Base-by-base conservation (phyloP, 371 early-diverging fungal genomes). In the Mucor mucedo region DNA sequence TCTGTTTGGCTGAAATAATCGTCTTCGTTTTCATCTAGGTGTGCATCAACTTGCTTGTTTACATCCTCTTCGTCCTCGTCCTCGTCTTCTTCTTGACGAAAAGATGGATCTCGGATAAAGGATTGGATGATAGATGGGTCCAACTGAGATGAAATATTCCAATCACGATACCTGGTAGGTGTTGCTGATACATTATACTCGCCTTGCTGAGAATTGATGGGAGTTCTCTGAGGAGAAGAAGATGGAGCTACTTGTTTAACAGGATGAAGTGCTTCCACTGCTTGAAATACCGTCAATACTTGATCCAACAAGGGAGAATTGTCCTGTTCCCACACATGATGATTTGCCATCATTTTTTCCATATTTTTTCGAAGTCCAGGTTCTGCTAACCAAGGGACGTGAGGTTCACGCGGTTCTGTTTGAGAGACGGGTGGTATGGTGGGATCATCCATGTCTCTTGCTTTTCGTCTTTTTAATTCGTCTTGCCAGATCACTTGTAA, bases 401-500 rank as follows among this genome's bases (percentile, higher is more conserved):
- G 28, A 28, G 60, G 50, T 0, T 48, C 61, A 28, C 72, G 55
- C 16, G 58, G 44, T 10, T 65, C 65, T 5, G 58, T 45, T 21
- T 70, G 74, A 30, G 57, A 40, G 2, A 65, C 40, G 8, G 69
- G 38, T 14, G 65, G 66, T 21, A 21, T 21, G 11, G 72, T 67
- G 4, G 62, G 61, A 13, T 59, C 65, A 28, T 0, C 6, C 4
- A 62, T 33, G 2, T 52, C 52, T 33, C 65, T 62, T 41, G 59
- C 53, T 29, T 16, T 70, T 16, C 60, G 71, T 3, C 78, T 69
- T 8, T 41, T 49, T 30, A 33, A 38, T 56, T 81, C 79, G 41
- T 81, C 90, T 55, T 80, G 68, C 89, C 89, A 90, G 0, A 89
- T 73, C 6, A 71, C 63, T 5, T 72, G 79, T 16, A 90, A 63